Evolutionary conservation across 768 basidiomycete species (phyloP), one percentile per base, ranked within the genome.

Genomic region (Rickenella mellea): DNA sequence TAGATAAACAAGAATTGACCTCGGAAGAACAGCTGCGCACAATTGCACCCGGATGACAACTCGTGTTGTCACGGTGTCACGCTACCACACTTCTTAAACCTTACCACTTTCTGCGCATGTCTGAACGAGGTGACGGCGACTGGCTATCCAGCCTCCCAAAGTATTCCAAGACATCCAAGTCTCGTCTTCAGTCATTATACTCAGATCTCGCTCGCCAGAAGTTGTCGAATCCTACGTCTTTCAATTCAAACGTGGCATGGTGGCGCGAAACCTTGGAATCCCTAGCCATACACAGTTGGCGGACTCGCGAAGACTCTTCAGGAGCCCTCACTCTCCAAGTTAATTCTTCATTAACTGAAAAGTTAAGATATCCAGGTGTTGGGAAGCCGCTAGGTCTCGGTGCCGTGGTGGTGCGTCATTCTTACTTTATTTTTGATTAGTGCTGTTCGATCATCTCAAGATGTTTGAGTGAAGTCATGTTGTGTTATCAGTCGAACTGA

Each of bases 141-240:
- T n/a, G 33, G 24, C 49, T 64, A 10, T 41, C 59, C 41, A 49
- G 55, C 2, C 55, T 56, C 10, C 41, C 57, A 41, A 54, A 53
- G 15, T 62, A 59, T 11, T 47, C 50, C 10, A 52, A 56, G 8
- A 61, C 53, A 2, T 57, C 63, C 12, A 59, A 52, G 8, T 53
- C 72, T 19, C 78, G 86, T 6, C 67, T 89, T 0, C 79, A 84
- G 47, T 77, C 90, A 0, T 68, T 97, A 6, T 97, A 93, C 62
- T 84, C 91, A 6, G 90, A 93, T 55, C 79, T 93, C 44, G 78
- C 85, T 0, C 69, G 78, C 10, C 89, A 93, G 62, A 87, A 83
- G 52, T 66, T 76, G 37, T 83, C 88, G 1, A 93, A 97, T 58
- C 84, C 89, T 0, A 72, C 82, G 2, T 80, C 87, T 4, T 96